Evolutionary conservation across 2,329 filamentous ascomycete species (phyloP).

Genomic region (Cercospora sp.): DNA sequence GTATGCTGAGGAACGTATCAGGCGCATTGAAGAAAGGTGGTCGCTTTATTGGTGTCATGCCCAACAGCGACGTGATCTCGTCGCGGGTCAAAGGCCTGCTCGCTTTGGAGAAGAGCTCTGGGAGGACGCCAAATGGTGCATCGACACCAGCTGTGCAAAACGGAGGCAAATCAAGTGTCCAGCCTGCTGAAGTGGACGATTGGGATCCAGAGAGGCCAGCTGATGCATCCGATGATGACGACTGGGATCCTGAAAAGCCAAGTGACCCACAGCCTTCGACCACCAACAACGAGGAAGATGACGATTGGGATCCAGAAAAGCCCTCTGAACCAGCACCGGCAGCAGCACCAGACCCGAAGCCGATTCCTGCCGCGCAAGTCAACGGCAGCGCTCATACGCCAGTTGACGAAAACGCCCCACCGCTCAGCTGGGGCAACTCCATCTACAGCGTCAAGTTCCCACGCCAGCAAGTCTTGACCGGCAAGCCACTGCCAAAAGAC

Average conservation of each 20-base stretch:
- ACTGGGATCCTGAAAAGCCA: slow-evolving; percentile 45
- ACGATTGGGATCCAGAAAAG: slow-evolving; percentile 45
- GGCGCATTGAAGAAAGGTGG: slow-evolving; percentile 90
- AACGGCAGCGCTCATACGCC: slow-evolving; percentile 12
- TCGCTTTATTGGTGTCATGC: slow-evolving; percentile 90
- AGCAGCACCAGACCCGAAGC: slow-evolving; percentile 35
- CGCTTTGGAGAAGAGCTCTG: slow-evolving; percentile 49
- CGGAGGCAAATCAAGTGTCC: slow-evolving; percentile 28
- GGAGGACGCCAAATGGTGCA: slow-evolving; percentile 37
- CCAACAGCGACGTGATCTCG: slow-evolving; percentile 91
- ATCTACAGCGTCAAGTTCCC: slow-evolving; percentile 92
- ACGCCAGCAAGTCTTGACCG: slow-evolving; percentile 51
- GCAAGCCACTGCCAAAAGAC: slow-evolving; percentile 61
- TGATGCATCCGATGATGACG: slow-evolving; percentile 42
- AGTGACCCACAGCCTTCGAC: slow-evolving; percentile 42
- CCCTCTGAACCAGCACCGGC: slow-evolving; percentile 43
- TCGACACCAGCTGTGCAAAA: slow-evolving; percentile 37
- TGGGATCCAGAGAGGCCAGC: slow-evolving; percentile 47
- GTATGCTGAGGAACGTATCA: slow-evolving; percentile 91
- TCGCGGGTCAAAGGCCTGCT: slow-evolving; percentile 77
- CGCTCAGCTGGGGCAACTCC: slow-evolving; percentile 84
- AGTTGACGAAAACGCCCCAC: slow-evolving; percentile 23
- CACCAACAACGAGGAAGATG: slow-evolving; percentile 33
- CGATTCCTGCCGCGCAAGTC: slow-evolving; percentile 19
- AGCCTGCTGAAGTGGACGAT: slow-evolving; percentile 34